Conservation (phyloP, 768 basidiomycete species). For the Dendrothele bispora region DNA sequence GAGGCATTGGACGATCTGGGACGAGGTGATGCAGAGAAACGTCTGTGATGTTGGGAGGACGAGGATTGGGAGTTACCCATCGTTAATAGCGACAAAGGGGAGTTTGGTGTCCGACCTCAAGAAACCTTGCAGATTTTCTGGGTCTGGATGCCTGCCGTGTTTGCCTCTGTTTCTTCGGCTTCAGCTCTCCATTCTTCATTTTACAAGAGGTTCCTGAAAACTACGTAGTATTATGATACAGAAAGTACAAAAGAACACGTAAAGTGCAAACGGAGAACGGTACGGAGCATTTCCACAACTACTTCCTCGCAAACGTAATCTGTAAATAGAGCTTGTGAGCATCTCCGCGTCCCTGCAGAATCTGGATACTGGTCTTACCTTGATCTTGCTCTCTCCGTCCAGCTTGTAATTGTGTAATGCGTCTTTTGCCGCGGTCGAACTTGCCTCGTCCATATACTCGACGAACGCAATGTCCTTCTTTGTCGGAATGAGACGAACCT, state of each 20-base stretch:
- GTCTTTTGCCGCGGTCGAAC: constrained; percentile 89
- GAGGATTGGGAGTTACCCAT: too few relatives aligned
- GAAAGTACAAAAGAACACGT: neutral
- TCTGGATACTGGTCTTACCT: constrained; percentile 48
- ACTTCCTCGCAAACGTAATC: constrained; percentile 80
- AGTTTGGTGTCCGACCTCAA: too few relatives aligned
- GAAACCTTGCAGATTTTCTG: too few relatives aligned
- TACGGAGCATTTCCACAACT: constrained; percentile 11
- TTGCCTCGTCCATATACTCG: constrained; percentile 92
- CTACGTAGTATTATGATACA: too few relatives aligned
- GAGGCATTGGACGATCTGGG: too few relatives aligned
- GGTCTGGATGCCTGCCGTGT: too few relatives aligned
- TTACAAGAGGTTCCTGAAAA: too few relatives aligned
- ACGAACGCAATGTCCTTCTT: constrained; percentile 99
- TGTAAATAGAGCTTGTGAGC: constrained; percentile 22
- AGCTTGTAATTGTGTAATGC: constrained; percentile 97
- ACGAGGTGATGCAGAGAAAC: too few relatives aligned
- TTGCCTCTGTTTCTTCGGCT: too few relatives aligned
- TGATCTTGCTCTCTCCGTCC: constrained; percentile 98
- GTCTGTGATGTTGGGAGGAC: too few relatives aligned
- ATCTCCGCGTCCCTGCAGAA: neutral
- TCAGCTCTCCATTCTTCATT: too few relatives aligned
- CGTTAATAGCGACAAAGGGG: too few relatives aligned
- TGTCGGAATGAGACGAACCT: constrained; percentile 97
- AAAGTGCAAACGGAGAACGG: neutral